A percentile compares a stretch with the other conserved stretches of the same genome.
Conservation (phyloP, 768 basidiomycete species). For the Hypholoma sublateritium region DNA sequence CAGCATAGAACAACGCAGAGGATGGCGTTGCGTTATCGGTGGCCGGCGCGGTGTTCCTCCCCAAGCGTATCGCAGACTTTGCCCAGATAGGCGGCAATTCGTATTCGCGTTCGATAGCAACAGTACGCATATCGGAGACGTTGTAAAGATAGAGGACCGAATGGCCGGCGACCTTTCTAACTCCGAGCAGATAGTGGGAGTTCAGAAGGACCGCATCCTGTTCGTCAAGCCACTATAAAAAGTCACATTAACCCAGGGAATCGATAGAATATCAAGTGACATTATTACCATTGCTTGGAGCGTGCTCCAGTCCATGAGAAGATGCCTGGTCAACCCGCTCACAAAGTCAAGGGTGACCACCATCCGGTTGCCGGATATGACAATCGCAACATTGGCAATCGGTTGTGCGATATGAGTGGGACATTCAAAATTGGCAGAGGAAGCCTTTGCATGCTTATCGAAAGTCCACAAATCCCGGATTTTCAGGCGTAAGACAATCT, state of each 20-base stretch:
- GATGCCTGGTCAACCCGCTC: conserved; percentile 40
- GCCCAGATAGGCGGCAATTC: conserved; percentile 57
- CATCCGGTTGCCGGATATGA: conserved; percentile 44
- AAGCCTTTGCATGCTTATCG: conserved; percentile 50
- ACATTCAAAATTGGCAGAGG: conserved; percentile 40
- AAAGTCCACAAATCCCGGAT: conserved; percentile 58
- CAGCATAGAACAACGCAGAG: conserved; percentile 55
- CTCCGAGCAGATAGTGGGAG: conserved; percentile 42
- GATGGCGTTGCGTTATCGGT: conserved; percentile 33
- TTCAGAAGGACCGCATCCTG: conserved; percentile 47
- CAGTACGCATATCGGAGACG: conserved; percentile 40
- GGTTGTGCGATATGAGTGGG: conserved; percentile 34
- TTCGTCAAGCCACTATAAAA: conserved; percentile 48
- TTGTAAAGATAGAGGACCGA: conserved; percentile 47
- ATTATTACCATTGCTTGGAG: conserved; percentile 43
- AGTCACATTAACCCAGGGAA: conserved; percentile 1
- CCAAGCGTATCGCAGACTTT: conserved; percentile 44
- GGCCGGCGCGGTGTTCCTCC: conserved; percentile 44
- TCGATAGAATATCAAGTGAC: conserved; percentile 1
- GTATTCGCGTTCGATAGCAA: conserved; percentile 47
- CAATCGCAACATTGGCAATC: conserved; percentile 34
- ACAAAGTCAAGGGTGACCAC: conserved; percentile 41
- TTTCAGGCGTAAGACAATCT: conserved; percentile 45
- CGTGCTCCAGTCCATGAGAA: conserved; percentile 50
- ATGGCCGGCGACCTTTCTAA: conserved; percentile 34